A percentile compares a stretch with the other conserved stretches of the same genome.
Conservation (phyloP, 148 eudicot species). For the Rhododendron henanense region DNA sequence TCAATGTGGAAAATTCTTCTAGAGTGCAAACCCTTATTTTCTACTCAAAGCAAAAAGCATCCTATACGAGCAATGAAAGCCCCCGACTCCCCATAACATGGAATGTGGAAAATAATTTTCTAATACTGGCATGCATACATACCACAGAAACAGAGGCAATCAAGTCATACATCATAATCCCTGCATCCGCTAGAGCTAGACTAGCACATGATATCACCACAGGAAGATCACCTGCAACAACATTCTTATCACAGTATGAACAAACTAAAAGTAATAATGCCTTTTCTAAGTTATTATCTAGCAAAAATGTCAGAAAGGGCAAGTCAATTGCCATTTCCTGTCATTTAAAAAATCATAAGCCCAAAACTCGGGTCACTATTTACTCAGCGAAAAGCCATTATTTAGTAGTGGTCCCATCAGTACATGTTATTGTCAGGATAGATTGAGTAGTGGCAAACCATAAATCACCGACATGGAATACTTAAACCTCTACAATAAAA, state of each 20-base stretch:
- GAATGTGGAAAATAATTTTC: not conserved
- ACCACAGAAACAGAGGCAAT: constrained; percentile 94
- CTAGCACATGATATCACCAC: constrained; percentile 95
- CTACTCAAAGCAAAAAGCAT: not conserved
- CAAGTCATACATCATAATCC: constrained; percentile 92
- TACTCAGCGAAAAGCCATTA: not conserved
- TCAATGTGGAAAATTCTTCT: not conserved
- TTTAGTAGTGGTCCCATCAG: not conserved
- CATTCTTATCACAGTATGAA: constrained; percentile 1
- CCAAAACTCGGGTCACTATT: not conserved
- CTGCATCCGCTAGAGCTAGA: constrained; percentile 97
- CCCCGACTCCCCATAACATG: not conserved
- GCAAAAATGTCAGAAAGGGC: not conserved
- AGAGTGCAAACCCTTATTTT: not conserved
- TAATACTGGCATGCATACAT: constrained; percentile 18
- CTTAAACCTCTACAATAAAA: not conserved
- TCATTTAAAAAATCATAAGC: not conserved
- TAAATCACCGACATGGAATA: not conserved
- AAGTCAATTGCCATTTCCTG: not conserved
- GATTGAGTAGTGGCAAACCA: not conserved
- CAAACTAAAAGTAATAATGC: not conserved
- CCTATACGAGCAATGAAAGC: not conserved
- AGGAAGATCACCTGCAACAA: constrained; percentile 83
- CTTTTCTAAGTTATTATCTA: not conserved
- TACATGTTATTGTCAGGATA: not conserved